phyloP scores from a whole-genome alignment of 768 basidiomycete genomes.

The Mycena alexandri region DNA sequence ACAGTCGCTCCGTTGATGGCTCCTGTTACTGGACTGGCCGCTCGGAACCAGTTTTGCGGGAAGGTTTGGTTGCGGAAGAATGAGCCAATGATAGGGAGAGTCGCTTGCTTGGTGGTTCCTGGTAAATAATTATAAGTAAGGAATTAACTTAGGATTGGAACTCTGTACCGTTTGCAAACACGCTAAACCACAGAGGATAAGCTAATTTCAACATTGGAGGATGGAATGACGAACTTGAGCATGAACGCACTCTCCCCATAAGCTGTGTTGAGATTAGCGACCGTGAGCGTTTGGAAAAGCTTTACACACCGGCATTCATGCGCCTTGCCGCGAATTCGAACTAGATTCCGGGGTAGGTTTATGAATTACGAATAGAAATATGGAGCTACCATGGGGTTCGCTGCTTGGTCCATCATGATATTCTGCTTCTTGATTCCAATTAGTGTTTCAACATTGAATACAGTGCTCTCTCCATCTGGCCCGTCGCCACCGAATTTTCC shows the following conservation, averaged over 20 bases:
- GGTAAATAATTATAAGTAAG: not conserved
- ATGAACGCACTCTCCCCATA: slow-evolving; percentile 21
- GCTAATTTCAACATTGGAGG: not conserved
- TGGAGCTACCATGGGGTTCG: slow-evolving; percentile 16
- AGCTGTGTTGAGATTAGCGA: not conserved
- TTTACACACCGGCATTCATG: not conserved
- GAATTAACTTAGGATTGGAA: not conserved
- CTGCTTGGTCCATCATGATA: slow-evolving; percentile 33
- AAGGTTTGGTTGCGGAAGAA: slow-evolving; percentile 35
- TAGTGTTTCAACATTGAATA: slow-evolving; percentile 32
- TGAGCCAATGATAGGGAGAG: slow-evolving; percentile 24
- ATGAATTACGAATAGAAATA: not conserved
- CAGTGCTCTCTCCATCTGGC: slow-evolving; percentile 29
- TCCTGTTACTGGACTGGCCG: slow-evolving; percentile 29
- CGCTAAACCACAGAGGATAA: not conserved
- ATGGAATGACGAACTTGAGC: slow-evolving; percentile 6
- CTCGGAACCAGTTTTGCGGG: slow-evolving; percentile 31
- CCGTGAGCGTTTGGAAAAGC: too few relatives aligned
- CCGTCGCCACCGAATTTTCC: slow-evolving; percentile 31
- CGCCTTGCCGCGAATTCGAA: slow-evolving; percentile 30
- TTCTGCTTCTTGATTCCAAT: slow-evolving; percentile 34
- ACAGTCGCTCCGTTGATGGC: slow-evolving; percentile 4
- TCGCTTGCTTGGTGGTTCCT: slow-evolving; percentile 35
- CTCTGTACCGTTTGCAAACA: slow-evolving; percentile 33
- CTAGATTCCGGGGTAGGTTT: not conserved